Percentiles rank a stretch among this genome's conserved stretches.
Conservation (phyloP, 139 green algal species). For the Zygnema cylindricum region DNA sequence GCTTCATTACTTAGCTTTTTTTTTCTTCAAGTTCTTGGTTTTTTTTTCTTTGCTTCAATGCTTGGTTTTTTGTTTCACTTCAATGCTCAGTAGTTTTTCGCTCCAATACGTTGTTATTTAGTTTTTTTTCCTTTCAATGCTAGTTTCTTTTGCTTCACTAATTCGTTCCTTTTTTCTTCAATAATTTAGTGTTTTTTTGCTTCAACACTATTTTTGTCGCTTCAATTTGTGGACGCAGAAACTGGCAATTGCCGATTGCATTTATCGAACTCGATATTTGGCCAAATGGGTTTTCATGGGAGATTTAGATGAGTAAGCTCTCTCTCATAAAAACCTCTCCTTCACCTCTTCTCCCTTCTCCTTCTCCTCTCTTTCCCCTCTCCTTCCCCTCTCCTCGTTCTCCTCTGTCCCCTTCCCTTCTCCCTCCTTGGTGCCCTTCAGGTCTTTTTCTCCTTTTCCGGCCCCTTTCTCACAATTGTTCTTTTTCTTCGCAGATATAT, state of each 20-base stretch:
- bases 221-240: neutral
- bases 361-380: neutral
- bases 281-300: neutral
- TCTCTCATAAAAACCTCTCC: neutral
- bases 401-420: neutral
- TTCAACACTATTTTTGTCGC: neutral
- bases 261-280: neutral
- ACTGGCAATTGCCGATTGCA: conserved; percentile 14
- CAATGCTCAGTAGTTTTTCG: too few species aligned
- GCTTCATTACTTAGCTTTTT: too few species aligned
- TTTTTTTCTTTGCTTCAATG: too few species aligned
- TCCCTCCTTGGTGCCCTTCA: neutral
- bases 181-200: neutral
- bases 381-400: neutral
- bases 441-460: neutral
- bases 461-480: neutral
- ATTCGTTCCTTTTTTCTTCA: neutral
- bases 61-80: too few species aligned
- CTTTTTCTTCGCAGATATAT: neutral
- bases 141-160: too few species aligned
- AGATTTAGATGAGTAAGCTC: conserved; percentile 10
- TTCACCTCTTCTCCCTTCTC: neutral
- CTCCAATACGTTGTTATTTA: too few species aligned
- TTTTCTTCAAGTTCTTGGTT: too few species aligned
- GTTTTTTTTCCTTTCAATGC: too few species aligned